Evolutionary conservation across 2,329 filamentous ascomycete genomes (phyloP).

Genomic region (Aureobasidium sp.): DNA sequence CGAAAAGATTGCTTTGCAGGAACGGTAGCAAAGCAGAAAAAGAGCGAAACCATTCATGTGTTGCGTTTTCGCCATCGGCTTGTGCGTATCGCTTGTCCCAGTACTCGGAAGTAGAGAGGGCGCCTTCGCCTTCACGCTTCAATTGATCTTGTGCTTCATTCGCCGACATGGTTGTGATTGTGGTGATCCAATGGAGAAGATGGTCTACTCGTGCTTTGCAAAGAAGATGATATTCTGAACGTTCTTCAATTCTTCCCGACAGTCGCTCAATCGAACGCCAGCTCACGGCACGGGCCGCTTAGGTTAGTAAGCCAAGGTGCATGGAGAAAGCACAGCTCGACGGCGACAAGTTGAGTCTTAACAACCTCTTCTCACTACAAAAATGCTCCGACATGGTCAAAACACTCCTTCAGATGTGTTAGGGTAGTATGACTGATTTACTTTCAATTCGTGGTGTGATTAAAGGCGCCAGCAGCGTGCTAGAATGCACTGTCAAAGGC

Average conservation of each 20-base stretch:
- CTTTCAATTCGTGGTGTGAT: not conserved
- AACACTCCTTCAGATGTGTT: not conserved
- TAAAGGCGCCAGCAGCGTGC: not conserved
- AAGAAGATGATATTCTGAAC: not conserved
- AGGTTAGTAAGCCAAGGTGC: not conserved
- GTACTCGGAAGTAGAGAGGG: conserved; percentile 36
- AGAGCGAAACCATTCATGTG: conserved; percentile 47
- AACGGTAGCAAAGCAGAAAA: conserved; percentile 43
- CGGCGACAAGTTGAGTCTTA: not conserved
- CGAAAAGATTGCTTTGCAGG: conserved; percentile 37
- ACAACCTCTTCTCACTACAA: not conserved
- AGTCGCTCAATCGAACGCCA: not conserved
- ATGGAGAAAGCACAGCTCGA: not conserved
- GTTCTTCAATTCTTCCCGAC: not conserved
- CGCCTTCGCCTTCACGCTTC: conserved; percentile 10
- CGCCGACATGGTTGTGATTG: not conserved
- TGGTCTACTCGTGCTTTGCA: not conserved
- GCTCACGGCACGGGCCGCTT: not conserved
- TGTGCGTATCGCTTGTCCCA: conserved; percentile 42
- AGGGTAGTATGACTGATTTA: not conserved
- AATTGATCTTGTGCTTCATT: not conserved
- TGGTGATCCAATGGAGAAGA: not conserved
- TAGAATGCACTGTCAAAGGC: not conserved
- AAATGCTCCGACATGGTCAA: not conserved
- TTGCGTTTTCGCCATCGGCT: conserved; percentile 21